These are phyloP conservation scores for Rubus parviflorus DNA, from an alignment of 306 rosid genomes.

Conservation along the genomic window DNA sequence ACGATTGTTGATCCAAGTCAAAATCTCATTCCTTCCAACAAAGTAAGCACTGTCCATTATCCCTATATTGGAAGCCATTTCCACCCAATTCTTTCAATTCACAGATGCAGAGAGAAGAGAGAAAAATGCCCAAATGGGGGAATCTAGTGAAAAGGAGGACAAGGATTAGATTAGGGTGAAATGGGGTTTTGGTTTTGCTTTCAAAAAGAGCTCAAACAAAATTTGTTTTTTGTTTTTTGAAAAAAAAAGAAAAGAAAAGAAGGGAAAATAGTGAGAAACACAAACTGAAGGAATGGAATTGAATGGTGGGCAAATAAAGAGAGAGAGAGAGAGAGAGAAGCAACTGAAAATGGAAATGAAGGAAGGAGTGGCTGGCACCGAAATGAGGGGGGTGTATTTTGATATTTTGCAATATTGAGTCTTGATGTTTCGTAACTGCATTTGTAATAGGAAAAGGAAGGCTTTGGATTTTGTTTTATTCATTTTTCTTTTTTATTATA, in stretches of 20 bases:
- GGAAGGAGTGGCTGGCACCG: conserved; percentile 6
- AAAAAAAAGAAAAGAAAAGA: background rate
- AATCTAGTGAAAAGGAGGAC: background rate
- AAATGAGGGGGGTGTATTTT: background rate
- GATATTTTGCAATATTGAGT: conserved; percentile 1
- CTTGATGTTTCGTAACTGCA: background rate
- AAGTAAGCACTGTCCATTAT: conserved; percentile 95
- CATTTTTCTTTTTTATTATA: background rate
- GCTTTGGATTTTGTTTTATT: background rate
- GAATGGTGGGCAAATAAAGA: conserved; percentile 7
- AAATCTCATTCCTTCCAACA: conserved; percentile 93
- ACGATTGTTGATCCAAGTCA: conserved; percentile 84
- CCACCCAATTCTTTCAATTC: conserved; percentile 21
- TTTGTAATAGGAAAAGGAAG: background rate
- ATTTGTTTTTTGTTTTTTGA: background rate
- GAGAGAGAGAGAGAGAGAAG: conserved; percentile 25
- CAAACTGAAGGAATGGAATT: background rate
- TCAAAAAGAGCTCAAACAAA: background rate
- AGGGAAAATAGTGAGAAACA: background rate
- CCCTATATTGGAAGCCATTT: conserved; percentile 87
- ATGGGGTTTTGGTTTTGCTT: conserved; percentile 13
- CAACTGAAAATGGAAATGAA: conserved; percentile 14
- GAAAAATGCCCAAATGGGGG: background rate
- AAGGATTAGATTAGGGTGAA: conserved; percentile 3
- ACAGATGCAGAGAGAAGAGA: background rate